These are phyloP conservation scores for Bipolaris victoriae DNA, from an alignment of 2,329 filamentous ascomycete species.

Conservation along the genomic window DNA sequence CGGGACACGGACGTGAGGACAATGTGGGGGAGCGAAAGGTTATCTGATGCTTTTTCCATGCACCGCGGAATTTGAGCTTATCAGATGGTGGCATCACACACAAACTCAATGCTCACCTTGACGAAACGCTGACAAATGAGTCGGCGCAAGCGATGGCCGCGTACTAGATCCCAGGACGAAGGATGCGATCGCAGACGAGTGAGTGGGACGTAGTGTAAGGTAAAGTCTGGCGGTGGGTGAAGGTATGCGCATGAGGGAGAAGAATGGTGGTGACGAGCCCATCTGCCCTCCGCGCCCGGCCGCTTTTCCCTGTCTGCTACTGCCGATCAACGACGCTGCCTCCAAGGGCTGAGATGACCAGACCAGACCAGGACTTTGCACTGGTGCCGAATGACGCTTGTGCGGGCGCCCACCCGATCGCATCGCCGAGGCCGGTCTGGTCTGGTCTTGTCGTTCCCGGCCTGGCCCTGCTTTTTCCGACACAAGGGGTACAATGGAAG, in stretches of 20 bases:
- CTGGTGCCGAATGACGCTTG: slow-evolving; percentile 16
- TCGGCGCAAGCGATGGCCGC: slow-evolving; percentile 26
- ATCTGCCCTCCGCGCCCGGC: slow-evolving; percentile 9
- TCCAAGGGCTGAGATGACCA: slow-evolving; percentile 19
- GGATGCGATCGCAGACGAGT: slow-evolving; percentile 21
- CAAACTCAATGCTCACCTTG: slow-evolving; percentile 34
- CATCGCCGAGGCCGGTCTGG: slow-evolving; percentile 11
- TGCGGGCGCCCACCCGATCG: background rate
- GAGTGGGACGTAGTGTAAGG: background rate
- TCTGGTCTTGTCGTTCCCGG: background rate
- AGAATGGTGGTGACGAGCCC: slow-evolving; percentile 22
- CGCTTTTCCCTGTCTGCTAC: slow-evolving; percentile 6
- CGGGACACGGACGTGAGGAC: slow-evolving; percentile 8
- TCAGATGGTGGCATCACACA: slow-evolving; percentile 39
- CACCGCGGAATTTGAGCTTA: slow-evolving; percentile 26
- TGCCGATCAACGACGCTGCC: slow-evolving; percentile 18
- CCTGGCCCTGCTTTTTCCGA: slow-evolving; percentile 18
- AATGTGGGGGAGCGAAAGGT: slow-evolving; percentile 7
- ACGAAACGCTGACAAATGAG: slow-evolving; percentile 20
- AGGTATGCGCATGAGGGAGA: slow-evolving; percentile 13
- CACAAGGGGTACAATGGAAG: background rate
- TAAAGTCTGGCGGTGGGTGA: slow-evolving; percentile 7
- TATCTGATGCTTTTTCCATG: slow-evolving; percentile 20
- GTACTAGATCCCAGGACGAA: background rate
- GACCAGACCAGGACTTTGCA: background rate